phyloP scores from a whole-genome alignment of 768 basidiomycete genomes.

The Neoboletus brunneissimus region DNA sequence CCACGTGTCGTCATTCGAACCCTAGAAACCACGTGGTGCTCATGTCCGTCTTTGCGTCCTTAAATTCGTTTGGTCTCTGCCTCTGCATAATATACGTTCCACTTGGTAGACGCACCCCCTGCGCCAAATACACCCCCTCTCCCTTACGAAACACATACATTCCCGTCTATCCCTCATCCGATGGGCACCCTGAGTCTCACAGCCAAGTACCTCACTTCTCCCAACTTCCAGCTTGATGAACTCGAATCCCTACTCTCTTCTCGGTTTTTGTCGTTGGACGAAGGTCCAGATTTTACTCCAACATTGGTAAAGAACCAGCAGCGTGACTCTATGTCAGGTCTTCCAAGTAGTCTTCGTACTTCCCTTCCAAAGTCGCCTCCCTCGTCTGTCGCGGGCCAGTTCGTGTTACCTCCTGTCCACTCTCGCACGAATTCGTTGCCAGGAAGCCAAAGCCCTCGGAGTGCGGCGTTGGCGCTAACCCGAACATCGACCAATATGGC shows the following conservation, averaged over 20 bases:
- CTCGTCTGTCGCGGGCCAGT: slow-evolving; percentile 43
- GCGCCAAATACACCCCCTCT: slow-evolving; percentile 41
- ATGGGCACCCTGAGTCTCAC: slow-evolving; percentile 61
- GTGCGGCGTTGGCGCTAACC: slow-evolving; percentile 34
- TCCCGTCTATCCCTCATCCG: slow-evolving; percentile 68
- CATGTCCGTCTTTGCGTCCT: slow-evolving; percentile 27
- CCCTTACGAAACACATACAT: slow-evolving; percentile 53
- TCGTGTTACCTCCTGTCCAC: slow-evolving; percentile 37
- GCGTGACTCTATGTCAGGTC: slow-evolving; percentile 50
- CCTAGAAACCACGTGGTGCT: slow-evolving; percentile 31
- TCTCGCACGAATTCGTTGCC: slow-evolving; percentile 39
- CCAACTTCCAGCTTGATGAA: slow-evolving; percentile 73
- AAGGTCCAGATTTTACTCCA: slow-evolving; percentile 65
- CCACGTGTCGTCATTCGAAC: slow-evolving; percentile 22
- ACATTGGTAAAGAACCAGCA: slow-evolving; percentile 66
- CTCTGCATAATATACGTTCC: slow-evolving; percentile 5
- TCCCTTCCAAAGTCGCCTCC: slow-evolving; percentile 49
- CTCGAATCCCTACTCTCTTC: slow-evolving; percentile 74
- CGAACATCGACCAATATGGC: slow-evolving; percentile 34
- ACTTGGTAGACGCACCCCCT: slow-evolving; percentile 37
- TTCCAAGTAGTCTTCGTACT: slow-evolving; percentile 41
- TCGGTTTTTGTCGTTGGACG: slow-evolving; percentile 66
- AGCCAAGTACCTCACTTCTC: slow-evolving; percentile 60
- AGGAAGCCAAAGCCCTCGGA: slow-evolving; percentile 36
- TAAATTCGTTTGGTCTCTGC: slow-evolving; percentile 2